Evolutionary conservation across 306 rosid genomes (phyloP).

Genomic region (Prunus armeniaca): DNA sequence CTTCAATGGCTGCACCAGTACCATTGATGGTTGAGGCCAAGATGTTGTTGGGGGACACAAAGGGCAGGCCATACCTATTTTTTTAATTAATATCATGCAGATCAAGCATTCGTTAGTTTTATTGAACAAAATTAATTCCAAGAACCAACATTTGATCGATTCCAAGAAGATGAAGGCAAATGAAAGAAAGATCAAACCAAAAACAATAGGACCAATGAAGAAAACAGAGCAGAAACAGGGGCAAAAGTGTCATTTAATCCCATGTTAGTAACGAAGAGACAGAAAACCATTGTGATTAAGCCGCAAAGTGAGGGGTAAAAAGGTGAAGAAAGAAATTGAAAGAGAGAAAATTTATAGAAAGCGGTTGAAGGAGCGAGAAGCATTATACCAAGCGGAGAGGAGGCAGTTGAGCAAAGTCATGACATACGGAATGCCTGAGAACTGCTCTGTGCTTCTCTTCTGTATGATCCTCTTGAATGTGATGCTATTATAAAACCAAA

Average conservation of each 20-base stretch:
- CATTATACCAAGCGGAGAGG: conserved; percentile 75
- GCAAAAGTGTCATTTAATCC: background rate
- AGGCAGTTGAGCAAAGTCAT: conserved; percentile 89
- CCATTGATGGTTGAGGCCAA: conserved; percentile 81
- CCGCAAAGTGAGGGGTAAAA: background rate
- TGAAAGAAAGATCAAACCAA: background rate
- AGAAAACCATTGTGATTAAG: background rate
- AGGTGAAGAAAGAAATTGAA: background rate
- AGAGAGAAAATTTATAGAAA: conserved; percentile 2
- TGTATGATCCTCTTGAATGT: conserved; percentile 73
- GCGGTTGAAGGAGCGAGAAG: background rate
- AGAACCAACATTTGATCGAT: too few relatives aligned
- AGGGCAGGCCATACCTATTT: conserved; percentile 84
- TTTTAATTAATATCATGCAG: background rate
- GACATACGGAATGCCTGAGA: conserved; percentile 89
- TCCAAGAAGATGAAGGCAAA: background rate
- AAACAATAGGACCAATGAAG: background rate
- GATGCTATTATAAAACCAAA: conserved; percentile 36
- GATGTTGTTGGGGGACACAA: conserved; percentile 78
- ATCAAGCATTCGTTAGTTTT: background rate
- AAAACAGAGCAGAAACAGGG: background rate
- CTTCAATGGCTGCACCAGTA: conserved; percentile 64
- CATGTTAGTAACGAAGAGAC: background rate
- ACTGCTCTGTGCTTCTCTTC: conserved; percentile 61
- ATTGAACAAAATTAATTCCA: background rate